Evolutionary conservation across 2,329 filamentous ascomycete genomes (phyloP).

Genomic region (Ophiosphaerella herpotricha): DNA sequence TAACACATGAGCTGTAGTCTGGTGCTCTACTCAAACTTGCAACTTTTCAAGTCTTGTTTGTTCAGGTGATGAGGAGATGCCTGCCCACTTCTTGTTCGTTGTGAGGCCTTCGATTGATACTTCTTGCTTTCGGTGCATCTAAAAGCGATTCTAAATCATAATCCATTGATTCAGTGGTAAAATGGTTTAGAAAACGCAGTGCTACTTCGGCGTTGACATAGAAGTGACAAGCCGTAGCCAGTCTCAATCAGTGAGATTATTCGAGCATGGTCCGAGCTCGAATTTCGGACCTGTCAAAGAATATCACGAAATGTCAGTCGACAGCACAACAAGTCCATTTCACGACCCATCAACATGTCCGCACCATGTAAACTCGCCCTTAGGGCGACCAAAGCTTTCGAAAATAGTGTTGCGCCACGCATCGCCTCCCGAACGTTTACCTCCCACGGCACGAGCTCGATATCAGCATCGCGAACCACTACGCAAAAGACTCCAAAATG

Average conservation of each 20-base stretch:
- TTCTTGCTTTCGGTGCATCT: too few species aligned
- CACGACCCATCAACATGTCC: slow-evolving; percentile 25
- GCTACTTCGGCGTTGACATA: too few species aligned
- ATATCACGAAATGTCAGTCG: slow-evolving; percentile 9
- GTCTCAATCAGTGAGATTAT: background rate
- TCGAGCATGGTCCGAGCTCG: slow-evolving; percentile 5
- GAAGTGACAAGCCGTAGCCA: background rate
- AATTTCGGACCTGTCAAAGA: slow-evolving; percentile 14
- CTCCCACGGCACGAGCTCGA: slow-evolving; percentile 18
- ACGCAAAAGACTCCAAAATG: slow-evolving; percentile 14
- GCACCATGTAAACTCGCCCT: slow-evolving; percentile 29
- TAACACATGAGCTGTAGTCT: too few species aligned
- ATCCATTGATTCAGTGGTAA: too few species aligned
- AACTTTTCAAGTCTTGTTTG: too few species aligned
- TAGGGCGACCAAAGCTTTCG: slow-evolving; percentile 22
- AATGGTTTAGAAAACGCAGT: too few species aligned
- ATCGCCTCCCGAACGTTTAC: slow-evolving; percentile 33
- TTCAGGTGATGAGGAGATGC: too few species aligned
- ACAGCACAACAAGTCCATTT: slow-evolving; percentile 5
- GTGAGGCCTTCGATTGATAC: too few species aligned
- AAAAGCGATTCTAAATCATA: too few species aligned
- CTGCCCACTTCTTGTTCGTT: too few species aligned
- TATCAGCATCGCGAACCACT: slow-evolving; percentile 14
- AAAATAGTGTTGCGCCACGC: slow-evolving; percentile 13
- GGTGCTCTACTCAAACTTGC: too few species aligned